Evolutionary conservation across 257 asterid species (phyloP).

Genomic region (Solanum microdontum): DNA sequence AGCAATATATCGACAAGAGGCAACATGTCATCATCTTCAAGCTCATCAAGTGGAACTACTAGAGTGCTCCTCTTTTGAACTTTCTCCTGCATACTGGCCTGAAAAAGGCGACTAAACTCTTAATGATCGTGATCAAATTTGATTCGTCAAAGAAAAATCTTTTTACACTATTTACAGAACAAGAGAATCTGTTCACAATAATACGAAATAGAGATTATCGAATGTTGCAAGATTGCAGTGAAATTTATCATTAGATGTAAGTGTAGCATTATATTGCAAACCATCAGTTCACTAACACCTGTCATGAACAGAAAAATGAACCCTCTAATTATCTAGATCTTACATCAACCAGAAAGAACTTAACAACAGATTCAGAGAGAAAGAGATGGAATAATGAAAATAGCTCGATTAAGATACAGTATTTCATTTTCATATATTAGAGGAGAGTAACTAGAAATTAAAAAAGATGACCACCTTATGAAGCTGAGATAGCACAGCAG

Average conservation of each 20-base stretch:
- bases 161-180: background rate
- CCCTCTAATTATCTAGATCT: background rate
- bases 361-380: background rate
- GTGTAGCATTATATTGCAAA: background rate
- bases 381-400: background rate
- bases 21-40: constrained; percentile 14
- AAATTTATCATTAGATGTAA: background rate
- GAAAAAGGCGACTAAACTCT: background rate
- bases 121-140: background rate
- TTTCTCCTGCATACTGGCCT: constrained; percentile 11
- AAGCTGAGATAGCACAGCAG: constrained; percentile 10
- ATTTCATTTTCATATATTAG: background rate
- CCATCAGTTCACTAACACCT: background rate
- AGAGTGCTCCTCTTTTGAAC: constrained; percentile 6
- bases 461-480: constrained; percentile 7
- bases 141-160: background rate
- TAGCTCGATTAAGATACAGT: background rate
- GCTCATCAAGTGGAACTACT: constrained; percentile 7
- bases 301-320: background rate
- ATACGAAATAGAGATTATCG: background rate
- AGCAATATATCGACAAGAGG: constrained; percentile 11
- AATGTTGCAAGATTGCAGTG: background rate
- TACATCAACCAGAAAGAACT: background rate
- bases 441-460: background rate
- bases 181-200: background rate